Base-by-base conservation (phyloP, 345 rosid species). In the Microcos paniculata region DNA sequence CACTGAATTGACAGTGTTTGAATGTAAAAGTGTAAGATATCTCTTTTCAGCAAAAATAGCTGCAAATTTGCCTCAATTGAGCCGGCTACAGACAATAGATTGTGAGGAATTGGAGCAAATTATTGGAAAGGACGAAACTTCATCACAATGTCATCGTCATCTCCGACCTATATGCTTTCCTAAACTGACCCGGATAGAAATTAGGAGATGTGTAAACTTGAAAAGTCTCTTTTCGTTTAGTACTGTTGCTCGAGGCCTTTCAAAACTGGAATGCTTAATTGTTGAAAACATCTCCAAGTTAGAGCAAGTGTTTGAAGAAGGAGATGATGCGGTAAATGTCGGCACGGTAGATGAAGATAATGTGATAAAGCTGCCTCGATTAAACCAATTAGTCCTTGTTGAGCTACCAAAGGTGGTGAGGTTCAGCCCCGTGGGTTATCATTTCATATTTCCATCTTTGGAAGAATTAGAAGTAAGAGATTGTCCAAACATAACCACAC, bases 41-140 rank as follows among this genome's bases (percentile, higher is more conserved):
- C 4, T 58, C 35, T 58, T 58, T 9, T 26, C 62, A 58, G 14
- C n/a, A n/a, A n/a, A n/a, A n/a, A n/a, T 6, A 0, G 7, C 13
- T 14, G 19, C 2, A n/a, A 1, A 26, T 58, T 58, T 58, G 35
- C 62, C 62, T 13, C 62, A 28, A 14, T 6, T 58, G 59, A 58
- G 35, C 8, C 0, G 0, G 1, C 14, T 58, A 26, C 0, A 0
- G 0, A 28, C 28, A 58, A 0, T 0, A 0, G 1, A 9, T 0
- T 55, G 59, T 21, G 28, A 21, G 1, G 59, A 21, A 21, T 21
- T 55, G 59, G 14, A 55, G 59, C 59, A 55, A n/a, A 55, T 55
- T 21, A 21, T 55, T 21, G 5, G 9, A n/a, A 55, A 55, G 13
- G 59, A n/a, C 21, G 26, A 55, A 55, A 21, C 59, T 55, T 55